Conservation (phyloP, 306 rosid genomes). For the Cucurbita pepo region DNA sequence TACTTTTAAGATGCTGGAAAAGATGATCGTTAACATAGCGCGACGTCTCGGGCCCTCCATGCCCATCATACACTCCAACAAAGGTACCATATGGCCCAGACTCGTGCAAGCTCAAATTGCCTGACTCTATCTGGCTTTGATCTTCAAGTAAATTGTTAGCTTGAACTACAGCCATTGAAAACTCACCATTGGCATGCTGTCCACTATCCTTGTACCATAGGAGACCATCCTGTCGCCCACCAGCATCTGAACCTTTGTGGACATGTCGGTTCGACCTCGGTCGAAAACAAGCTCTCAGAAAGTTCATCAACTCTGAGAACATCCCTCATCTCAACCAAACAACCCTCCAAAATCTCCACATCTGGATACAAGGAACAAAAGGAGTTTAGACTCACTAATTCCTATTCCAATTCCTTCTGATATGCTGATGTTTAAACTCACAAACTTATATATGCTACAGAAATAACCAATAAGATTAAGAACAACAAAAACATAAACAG, state of each 20-base stretch:
- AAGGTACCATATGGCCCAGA: slow-evolving; percentile 51
- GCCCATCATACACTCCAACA: slow-evolving; percentile 51
- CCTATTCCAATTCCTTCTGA: slow-evolving; percentile 12
- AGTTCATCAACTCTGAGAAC: slow-evolving; percentile 50
- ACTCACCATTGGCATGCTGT: slow-evolving; percentile 45
- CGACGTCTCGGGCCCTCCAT: slow-evolving; percentile 59
- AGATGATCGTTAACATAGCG: slow-evolving; percentile 46
- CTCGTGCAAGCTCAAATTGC: slow-evolving; percentile 39
- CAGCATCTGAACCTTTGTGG: slow-evolving; percentile 27
- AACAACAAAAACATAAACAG: slow-evolving; percentile 7
- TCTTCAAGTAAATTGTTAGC: slow-evolving; percentile 63
- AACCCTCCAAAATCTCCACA: slow-evolving; percentile 52
- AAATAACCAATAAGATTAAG: slow-evolving; percentile 21
- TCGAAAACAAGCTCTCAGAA: slow-evolving; percentile 55
- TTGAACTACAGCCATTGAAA: slow-evolving; percentile 64
- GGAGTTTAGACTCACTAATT: slow-evolving; percentile 10
- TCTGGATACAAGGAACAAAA: slow-evolving; percentile 22
- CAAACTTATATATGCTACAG: slow-evolving; percentile 15
- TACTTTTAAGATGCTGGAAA: slow-evolving; percentile 56
- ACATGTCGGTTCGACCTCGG: slow-evolving; percentile 30
- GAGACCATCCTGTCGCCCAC: slow-evolving; percentile 51
- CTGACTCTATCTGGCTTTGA: slow-evolving; percentile 57
- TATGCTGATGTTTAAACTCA: slow-evolving; percentile 13
- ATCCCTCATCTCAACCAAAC: slow-evolving; percentile 57
- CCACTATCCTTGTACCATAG: slow-evolving; percentile 57